phyloP scores from a whole-genome alignment of 106 monocot genomes.

The Amphibolis antarctica region DNA sequence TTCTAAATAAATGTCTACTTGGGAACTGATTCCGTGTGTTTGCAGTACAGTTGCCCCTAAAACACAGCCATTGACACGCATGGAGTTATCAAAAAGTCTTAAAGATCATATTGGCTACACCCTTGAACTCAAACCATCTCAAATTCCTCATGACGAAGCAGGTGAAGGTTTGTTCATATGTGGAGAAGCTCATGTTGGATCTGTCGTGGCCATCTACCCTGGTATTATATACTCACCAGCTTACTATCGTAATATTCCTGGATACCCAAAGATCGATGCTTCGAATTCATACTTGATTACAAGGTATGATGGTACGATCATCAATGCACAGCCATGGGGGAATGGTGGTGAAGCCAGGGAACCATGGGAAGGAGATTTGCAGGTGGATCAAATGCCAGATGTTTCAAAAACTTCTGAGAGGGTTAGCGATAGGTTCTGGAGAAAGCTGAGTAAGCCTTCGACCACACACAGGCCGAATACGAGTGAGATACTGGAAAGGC shows the following conservation, averaged over 20 bases:
- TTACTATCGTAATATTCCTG: conserved; percentile 73
- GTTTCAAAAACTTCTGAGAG: conserved; percentile 8
- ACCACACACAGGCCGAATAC: not conserved
- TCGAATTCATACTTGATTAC: conserved; percentile 82
- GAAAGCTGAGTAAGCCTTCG: conserved; percentile 54
- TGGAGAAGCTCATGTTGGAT: conserved; percentile 55
- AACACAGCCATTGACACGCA: conserved; percentile 38
- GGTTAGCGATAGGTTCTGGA: conserved; percentile 49
- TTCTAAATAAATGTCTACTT: not conserved
- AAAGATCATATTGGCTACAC: conserved; percentile 59
- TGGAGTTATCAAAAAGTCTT: conserved; percentile 40
- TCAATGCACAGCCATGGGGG: conserved; percentile 90
- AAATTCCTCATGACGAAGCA: conserved; percentile 68
- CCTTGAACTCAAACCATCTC: conserved; percentile 60
- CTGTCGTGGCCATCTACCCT: conserved; percentile 83
- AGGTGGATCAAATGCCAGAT: conserved; percentile 9
- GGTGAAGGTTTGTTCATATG: conserved; percentile 66
- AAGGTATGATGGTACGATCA: conserved; percentile 70
- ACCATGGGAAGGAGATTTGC: conserved; percentile 56
- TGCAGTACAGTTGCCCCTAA: conserved; percentile 70
- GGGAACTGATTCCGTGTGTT: conserved; percentile 16
- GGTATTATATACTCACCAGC: conserved; percentile 88
- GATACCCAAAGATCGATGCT: conserved; percentile 81
- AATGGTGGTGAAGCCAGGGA: conserved; percentile 47
- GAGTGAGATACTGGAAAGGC: conserved; percentile 53